Conservation (phyloP, 1,139 yeast genomes). For the Nakaseomyces kungkrabaensis region DNA sequence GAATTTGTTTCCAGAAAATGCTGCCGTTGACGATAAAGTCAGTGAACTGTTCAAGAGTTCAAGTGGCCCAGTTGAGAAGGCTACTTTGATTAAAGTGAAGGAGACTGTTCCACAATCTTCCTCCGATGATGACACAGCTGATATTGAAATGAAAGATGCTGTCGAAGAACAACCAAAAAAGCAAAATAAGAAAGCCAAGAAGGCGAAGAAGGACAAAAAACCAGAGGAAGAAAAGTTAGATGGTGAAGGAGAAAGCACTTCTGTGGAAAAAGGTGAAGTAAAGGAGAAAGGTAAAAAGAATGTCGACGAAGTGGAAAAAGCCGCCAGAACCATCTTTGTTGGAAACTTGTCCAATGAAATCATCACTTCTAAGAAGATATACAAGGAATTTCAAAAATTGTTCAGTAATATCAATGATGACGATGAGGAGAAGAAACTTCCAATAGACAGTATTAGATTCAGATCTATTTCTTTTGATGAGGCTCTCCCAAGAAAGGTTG, state of each 20-base stretch:
- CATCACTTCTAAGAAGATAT: constrained; percentile 51
- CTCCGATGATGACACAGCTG: neutral
- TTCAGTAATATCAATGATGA: constrained; percentile 29
- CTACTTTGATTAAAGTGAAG: neutral
- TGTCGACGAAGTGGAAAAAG: constrained; percentile 67
- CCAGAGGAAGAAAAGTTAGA: constrained; percentile 15
- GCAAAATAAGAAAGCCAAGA: constrained; percentile 8
- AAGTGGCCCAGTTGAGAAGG: neutral
- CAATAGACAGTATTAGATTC: constrained; percentile 68
- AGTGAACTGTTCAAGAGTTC: constrained; percentile 1
- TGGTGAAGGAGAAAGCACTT: constrained; percentile 28
- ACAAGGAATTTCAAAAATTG: constrained; percentile 54
- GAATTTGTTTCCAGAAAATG: constrained; percentile 2
- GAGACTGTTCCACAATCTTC: neutral
- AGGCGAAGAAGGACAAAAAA: constrained; percentile 8
- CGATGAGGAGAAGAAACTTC: constrained; percentile 28
- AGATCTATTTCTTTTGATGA: constrained; percentile 88
- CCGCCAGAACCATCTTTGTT: constrained; percentile 79
- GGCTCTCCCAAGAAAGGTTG: constrained; percentile 83
- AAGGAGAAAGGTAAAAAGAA: constrained; percentile 34
- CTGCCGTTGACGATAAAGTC: neutral
- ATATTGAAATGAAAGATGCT: neutral
- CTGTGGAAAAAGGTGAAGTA: constrained; percentile 30
- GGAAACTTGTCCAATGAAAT: constrained; percentile 71
- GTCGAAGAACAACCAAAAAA: constrained; percentile 5